These are phyloP conservation scores for Suillus occidentalis DNA, from an alignment of 768 basidiomycete species.

Conservation along the genomic window DNA sequence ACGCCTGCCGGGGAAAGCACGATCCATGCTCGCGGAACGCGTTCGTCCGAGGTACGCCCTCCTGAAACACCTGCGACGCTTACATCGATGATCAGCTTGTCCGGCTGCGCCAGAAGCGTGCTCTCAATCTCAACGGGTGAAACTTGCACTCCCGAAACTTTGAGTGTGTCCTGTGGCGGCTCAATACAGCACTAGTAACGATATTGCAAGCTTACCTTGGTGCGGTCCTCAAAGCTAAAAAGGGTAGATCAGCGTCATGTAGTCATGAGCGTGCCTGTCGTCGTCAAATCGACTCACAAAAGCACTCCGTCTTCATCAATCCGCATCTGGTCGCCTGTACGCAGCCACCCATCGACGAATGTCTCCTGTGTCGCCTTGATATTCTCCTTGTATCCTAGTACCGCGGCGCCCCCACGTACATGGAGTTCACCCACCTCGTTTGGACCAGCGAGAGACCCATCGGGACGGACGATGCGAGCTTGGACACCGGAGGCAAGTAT, in stretches of 20 bases:
- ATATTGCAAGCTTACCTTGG: conserved; percentile 44
- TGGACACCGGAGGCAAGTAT: conserved; percentile 58
- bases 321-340: conserved; percentile 63
- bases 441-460: conserved; percentile 50
- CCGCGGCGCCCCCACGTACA: conserved; percentile 48
- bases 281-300: conserved; percentile 42
- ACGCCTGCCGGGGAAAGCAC: conserved; percentile 57
- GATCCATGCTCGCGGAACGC: conserved; percentile 70
- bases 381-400: conserved; percentile 66
- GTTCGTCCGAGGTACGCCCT: conserved; percentile 63
- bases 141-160: conserved; percentile 73
- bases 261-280: neutral
- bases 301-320: conserved; percentile 55
- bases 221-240: conserved; percentile 61
- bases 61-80: conserved; percentile 71
- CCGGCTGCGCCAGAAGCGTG: conserved; percentile 56
- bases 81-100: conserved; percentile 56
- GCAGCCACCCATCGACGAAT: conserved; percentile 66
- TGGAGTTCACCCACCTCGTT: conserved; percentile 64
- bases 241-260: neutral
- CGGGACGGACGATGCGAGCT: conserved; percentile 51
- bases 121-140: conserved; percentile 73
- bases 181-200: conserved; percentile 14
- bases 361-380: conserved; percentile 59
- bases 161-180: conserved; percentile 58